Base-by-base conservation (phyloP, 2,329 filamentous ascomycete species). In the Colletotrichum chlorophyti region DNA sequence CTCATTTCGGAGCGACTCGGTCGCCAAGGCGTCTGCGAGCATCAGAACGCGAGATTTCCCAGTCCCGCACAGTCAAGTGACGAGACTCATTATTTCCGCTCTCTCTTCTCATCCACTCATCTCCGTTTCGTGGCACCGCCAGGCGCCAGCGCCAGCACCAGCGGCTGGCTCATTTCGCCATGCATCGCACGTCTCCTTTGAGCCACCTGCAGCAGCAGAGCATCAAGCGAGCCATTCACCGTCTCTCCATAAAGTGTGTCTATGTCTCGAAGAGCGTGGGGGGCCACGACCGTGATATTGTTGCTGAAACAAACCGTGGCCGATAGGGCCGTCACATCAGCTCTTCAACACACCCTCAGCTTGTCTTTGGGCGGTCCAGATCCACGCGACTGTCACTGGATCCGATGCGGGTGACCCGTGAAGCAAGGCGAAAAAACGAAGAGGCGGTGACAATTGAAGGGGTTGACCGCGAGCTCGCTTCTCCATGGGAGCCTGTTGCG, bases 1-100 rank as follows among this genome's bases (percentile, higher is more conserved):
- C 43, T 59, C 43, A 59, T 59, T 59, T 59, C 57, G 57, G 57
- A 55, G 51, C 51, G 50, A 49, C 43, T 55, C 37, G 57, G 43
- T 40, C 38, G 57, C 51, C 43, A 59, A 57, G 51, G 55, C 38
- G 31, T 53, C 38, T 24, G 57, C 57, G 31, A 55, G 31, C 31
- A 45, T 14, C 43, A 54, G 27, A 32, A 48, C n/a, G 43, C 42
- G 42, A 43, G 35, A 6, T 29, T 23, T n/a, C 40, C 50, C 32
- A 24, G 32, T 29, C 34, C 48, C 27, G 23, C 43, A 55, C 55
- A 38, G 31, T 59, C 55, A 45, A 55, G 51, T 54, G 41, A 58
- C n/a, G 50, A 41, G 51, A 54, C 49, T 31, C 31, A 55, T 45
- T 29, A 59, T 42, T n/a, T n/a, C 37, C 31, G 37, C 40, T 32